A percentile compares a stretch with the other conserved stretches of the same genome.
These are phyloP conservation scores for Fusarium sarcochroum DNA, from an alignment of 2,329 filamentous ascomycete species.

Conservation along the genomic window DNA sequence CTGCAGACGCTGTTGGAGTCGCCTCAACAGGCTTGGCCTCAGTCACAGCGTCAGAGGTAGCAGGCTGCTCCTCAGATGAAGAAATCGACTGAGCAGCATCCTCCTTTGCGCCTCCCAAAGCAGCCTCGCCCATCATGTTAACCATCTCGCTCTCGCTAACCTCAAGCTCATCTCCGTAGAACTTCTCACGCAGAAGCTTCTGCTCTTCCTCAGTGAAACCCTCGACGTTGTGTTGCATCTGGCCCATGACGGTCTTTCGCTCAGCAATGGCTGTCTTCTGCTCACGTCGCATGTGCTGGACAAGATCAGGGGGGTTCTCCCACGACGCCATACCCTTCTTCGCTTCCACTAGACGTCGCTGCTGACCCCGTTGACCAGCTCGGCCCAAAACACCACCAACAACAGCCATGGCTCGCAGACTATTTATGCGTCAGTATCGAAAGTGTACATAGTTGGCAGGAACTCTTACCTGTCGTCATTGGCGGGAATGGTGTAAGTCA, in stretches of 20 bases:
- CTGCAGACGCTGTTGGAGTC: background rate
- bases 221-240: conserved; percentile 53
- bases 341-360: conserved; percentile 75
- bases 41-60: background rate
- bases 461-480: conserved; percentile 88
- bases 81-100: conserved; percentile 16
- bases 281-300: conserved; percentile 55
- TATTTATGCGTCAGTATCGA: conserved; percentile 56
- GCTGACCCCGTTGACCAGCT: conserved; percentile 84
- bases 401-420: conserved; percentile 83
- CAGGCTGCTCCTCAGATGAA: conserved; percentile 1
- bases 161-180: conserved; percentile 47
- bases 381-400: conserved; percentile 88
- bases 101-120: conserved; percentile 30
- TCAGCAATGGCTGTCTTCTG: conserved; percentile 49
- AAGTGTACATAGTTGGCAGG: background rate
- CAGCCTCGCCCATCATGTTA: conserved; percentile 50
- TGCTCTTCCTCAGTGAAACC: conserved; percentile 58
- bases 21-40: background rate
- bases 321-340: conserved; percentile 74
- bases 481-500: conserved; percentile 95
- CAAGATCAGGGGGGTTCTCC: conserved; percentile 63
- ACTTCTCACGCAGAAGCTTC: conserved; percentile 50
- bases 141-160: conserved; percentile 57
- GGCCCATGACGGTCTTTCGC: conserved; percentile 56